These are phyloP conservation scores for Plantago coronopus DNA, from an alignment of 305 asterid species.

Conservation along the genomic window DNA sequence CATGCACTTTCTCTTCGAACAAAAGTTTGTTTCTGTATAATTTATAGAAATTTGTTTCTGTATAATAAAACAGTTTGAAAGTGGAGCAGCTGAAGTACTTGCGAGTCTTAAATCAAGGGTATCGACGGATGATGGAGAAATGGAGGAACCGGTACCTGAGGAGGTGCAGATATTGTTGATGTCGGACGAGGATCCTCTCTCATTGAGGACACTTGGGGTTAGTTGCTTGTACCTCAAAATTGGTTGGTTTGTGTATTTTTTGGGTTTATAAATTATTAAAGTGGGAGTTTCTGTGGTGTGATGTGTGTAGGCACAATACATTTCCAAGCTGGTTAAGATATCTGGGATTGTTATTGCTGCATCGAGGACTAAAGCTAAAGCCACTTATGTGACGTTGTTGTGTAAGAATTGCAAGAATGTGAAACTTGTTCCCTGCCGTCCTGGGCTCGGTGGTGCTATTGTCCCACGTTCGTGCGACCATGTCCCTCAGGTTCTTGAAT, in stretches of 20 bases:
- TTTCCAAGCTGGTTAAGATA: slow-evolving; percentile 84
- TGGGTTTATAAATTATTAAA: background rate
- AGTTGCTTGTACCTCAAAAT: slow-evolving; percentile 28
- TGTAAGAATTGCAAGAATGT: slow-evolving; percentile 90
- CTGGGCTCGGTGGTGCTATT: slow-evolving; percentile 98
- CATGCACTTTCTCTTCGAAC: background rate
- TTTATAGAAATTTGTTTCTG: slow-evolving; percentile 5
- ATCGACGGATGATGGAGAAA: slow-evolving; percentile 74
- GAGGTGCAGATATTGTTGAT: slow-evolving; percentile 88
- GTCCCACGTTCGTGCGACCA: slow-evolving; percentile 56
- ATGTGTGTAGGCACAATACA: slow-evolving; percentile 69
- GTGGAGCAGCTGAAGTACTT: slow-evolving; percentile 89
- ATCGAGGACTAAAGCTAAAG: slow-evolving; percentile 96
- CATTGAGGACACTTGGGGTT: slow-evolving; percentile 91
- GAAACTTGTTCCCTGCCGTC: slow-evolving; percentile 90
- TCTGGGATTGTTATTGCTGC: slow-evolving; percentile 98
- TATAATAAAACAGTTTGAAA: slow-evolving; percentile 60
- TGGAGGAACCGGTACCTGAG: slow-evolving; percentile 86
- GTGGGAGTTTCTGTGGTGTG: background rate
- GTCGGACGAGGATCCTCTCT: slow-evolving; percentile 81
- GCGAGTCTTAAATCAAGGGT: slow-evolving; percentile 76
- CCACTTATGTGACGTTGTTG: slow-evolving; percentile 84
- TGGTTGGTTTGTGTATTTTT: background rate
- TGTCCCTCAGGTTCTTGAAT: slow-evolving; percentile 12
- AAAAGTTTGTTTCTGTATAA: background rate